Conservation (phyloP, 495 filamentous ascomycete genomes). For the Glutinoglossum americanum region DNA sequence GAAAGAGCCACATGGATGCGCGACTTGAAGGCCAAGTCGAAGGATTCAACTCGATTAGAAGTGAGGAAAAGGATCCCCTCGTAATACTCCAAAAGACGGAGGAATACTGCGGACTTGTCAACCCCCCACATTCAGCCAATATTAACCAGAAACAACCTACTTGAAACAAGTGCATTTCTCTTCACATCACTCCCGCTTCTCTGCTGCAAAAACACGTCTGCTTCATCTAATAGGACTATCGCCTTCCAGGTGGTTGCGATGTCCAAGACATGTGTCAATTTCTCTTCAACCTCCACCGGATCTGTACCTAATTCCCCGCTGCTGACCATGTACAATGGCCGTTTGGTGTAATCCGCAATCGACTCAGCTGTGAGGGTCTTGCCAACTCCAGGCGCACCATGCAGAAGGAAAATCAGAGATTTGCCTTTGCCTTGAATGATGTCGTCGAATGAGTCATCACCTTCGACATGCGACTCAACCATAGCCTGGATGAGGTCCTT, state of each 20-base stretch:
- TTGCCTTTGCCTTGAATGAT: constrained; percentile 32
- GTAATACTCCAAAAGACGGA: constrained; percentile 30
- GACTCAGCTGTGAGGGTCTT: constrained; percentile 36
- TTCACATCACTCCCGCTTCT: constrained; percentile 8
- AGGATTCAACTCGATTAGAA: constrained; percentile 25
- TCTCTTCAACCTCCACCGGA: constrained; percentile 25
- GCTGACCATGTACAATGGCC: constrained; percentile 30
- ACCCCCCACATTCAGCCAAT: constrained; percentile 9
- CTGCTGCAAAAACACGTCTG: constrained; percentile 28
- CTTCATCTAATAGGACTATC: constrained; percentile 32
- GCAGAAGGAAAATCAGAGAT: constrained; percentile 34
- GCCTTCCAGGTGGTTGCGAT: constrained; percentile 30
- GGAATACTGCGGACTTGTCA: constrained; percentile 17
- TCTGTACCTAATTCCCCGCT: constrained; percentile 32
- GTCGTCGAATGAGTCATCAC: constrained; percentile 12
- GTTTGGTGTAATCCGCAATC: constrained; percentile 28
- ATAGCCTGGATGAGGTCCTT: not conserved
- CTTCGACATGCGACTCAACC: not conserved
- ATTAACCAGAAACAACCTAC: constrained; percentile 8
- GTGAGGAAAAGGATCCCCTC: constrained; percentile 29
- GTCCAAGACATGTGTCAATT: constrained; percentile 27
- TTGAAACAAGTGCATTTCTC: constrained; percentile 6
- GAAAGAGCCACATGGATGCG: constrained; percentile 5
- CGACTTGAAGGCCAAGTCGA: constrained; percentile 18
- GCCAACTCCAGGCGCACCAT: constrained; percentile 33